Percentiles rank a stretch among this genome's conserved stretches.
Conservation (phyloP, 345 rosid species). For the Rubroshorea leprosula region DNA sequence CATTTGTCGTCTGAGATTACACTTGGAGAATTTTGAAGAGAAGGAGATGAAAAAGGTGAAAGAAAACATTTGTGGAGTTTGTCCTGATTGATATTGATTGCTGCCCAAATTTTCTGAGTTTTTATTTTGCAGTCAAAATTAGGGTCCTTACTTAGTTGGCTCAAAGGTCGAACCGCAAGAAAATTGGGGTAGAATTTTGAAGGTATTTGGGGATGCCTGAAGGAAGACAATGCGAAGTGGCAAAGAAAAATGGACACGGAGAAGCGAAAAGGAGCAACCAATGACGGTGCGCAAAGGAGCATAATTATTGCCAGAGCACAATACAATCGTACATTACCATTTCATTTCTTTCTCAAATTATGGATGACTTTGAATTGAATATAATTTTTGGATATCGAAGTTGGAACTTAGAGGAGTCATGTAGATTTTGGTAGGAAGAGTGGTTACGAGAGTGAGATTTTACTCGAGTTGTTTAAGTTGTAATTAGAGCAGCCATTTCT, state of each 20-base stretch:
- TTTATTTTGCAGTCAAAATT: not conserved
- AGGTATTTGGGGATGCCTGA: not conserved
- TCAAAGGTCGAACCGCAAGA: not conserved
- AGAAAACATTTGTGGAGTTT: not conserved
- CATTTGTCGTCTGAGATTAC: not conserved
- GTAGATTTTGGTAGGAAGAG: too few species aligned
- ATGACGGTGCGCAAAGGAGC: not conserved
- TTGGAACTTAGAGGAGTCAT: too few species aligned
- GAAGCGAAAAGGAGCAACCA: not conserved
- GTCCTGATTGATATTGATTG: not conserved
- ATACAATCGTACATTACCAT: too few species aligned
- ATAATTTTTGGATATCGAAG: too few species aligned
- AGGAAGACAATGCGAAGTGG: not conserved
- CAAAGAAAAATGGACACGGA: not conserved
- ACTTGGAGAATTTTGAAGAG: not conserved
- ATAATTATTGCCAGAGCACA: too few species aligned
- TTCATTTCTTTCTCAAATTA: too few species aligned
- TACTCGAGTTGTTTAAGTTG: too few species aligned
- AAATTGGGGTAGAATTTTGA: not conserved
- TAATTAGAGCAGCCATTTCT: too few species aligned
- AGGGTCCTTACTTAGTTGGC: conserved; percentile 7
- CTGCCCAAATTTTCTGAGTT: not conserved
- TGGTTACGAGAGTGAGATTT: too few species aligned
- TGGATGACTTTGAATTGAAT: too few species aligned
- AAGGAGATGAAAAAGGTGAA: not conserved